These are phyloP conservation scores for Chiua sp. DNA, from an alignment of 1,284 basidiomycete genomes.

Conservation along the genomic window DNA sequence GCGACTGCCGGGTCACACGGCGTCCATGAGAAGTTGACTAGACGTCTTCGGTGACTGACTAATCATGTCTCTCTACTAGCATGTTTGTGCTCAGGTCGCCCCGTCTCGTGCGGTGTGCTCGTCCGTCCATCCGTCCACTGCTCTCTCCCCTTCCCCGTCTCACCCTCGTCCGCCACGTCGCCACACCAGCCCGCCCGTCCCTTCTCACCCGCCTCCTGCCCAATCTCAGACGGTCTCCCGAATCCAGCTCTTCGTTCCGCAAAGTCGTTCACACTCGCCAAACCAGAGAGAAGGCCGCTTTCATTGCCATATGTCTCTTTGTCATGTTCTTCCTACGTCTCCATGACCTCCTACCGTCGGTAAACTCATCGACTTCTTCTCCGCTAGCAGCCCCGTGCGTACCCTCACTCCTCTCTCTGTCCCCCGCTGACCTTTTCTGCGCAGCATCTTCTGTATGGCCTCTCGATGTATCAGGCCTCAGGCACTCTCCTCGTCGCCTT, in stretches of 20 bases:
- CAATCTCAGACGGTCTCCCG: slow-evolving; percentile 37
- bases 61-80: too few relatives aligned
- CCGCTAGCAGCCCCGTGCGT: slow-evolving; percentile 65
- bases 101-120: neutral
- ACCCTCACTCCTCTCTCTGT: slow-evolving; percentile 30
- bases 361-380: slow-evolving; percentile 92
- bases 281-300: slow-evolving; percentile 79
- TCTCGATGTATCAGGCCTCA: slow-evolving; percentile 85
- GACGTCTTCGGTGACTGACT: too few relatives aligned
- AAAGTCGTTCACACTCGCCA: slow-evolving; percentile 79
- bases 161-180: too few relatives aligned
- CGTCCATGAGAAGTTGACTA: too few relatives aligned
- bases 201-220: slow-evolving; percentile 42
- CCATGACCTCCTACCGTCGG: slow-evolving; percentile 93
- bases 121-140: neutral
- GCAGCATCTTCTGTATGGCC: slow-evolving; percentile 77
- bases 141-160: too few relatives aligned
- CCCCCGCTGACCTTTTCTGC: neutral
- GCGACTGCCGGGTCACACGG: too few relatives aligned
- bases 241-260: slow-evolving; percentile 62
- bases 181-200: slow-evolving; percentile 37
- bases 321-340: slow-evolving; percentile 78
- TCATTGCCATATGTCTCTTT: slow-evolving; percentile 71
- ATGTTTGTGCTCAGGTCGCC: too few relatives aligned
- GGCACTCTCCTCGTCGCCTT: slow-evolving; percentile 80